A percentile compares a stretch with the other conserved stretches of the same genome.
These are phyloP conservation scores for Pelargonium fulgidum DNA, from an alignment of 441 rosid genomes.

Conservation along the genomic window DNA sequence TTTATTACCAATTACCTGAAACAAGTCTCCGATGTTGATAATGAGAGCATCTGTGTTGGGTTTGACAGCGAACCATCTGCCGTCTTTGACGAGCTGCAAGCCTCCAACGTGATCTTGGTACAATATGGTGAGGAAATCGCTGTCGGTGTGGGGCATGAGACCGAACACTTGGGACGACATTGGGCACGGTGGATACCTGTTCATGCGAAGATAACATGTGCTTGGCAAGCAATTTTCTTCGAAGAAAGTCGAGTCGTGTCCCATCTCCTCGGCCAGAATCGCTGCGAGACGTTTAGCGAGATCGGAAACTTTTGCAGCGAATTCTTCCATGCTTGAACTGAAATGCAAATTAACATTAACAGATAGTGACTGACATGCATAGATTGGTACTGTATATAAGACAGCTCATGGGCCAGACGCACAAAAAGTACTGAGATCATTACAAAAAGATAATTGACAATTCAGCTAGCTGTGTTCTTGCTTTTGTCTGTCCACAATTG, in stretches of 20 bases:
- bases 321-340: conserved; percentile 36
- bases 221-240: conserved; percentile 29
- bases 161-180: conserved; percentile 35
- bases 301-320: conserved; percentile 18
- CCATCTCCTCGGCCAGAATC: conserved; percentile 25
- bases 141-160: conserved; percentile 53
- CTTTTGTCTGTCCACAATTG: no score
- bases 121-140: conserved; percentile 46
- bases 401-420: no score
- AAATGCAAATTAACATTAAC: background rate
- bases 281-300: conserved; percentile 26
- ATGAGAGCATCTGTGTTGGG: conserved; percentile 41
- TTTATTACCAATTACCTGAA: conserved; percentile 26
- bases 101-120: conserved; percentile 51
- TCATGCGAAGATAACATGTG: conserved; percentile 43
- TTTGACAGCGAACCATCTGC: conserved; percentile 46
- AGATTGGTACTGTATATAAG: no score
- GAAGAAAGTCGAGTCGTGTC: conserved; percentile 27
- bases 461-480: no score
- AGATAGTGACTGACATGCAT: no score
- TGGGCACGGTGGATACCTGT: conserved; percentile 50
- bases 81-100: conserved; percentile 40
- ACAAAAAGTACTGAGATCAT: no score
- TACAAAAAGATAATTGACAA: no score
- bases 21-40: conserved; percentile 54